Conservation (phyloP, 805 yeast genomes). For the Ogataea chonburiensis region DNA sequence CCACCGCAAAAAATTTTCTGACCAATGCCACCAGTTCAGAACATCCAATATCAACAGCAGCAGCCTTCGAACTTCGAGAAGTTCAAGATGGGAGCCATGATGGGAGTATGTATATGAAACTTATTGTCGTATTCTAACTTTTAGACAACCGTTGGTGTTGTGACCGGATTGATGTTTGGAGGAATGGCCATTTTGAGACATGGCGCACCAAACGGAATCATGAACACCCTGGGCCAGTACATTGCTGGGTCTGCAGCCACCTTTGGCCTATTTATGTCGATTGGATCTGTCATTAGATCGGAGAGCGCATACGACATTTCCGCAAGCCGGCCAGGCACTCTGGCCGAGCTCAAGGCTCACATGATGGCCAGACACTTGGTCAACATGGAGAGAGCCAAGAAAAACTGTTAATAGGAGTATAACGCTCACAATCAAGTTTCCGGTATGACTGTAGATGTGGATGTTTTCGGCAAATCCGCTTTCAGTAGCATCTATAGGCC, state of each 20-base stretch:
- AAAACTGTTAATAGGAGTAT: constrained; percentile 6
- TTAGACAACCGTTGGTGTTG: constrained; percentile 78
- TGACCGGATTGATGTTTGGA: constrained; percentile 92
- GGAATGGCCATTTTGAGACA: constrained; percentile 85
- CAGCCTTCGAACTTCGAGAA: constrained; percentile 90
- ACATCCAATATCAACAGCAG: constrained; percentile 53
- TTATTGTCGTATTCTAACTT: constrained; percentile 18
- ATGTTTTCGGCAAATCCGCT: too few relatives aligned
- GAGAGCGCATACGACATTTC: constrained; percentile 42
- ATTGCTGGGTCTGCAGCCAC: constrained; percentile 96
- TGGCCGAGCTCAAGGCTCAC: constrained; percentile 41
- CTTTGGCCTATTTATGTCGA: constrained; percentile 93
- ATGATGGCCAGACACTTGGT: constrained; percentile 42
- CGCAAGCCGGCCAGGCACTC: constrained; percentile 28
- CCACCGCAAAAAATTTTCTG: constrained; percentile 6
- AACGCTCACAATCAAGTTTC: not conserved
- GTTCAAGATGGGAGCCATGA: constrained; percentile 96
- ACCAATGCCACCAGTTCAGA: constrained; percentile 65
- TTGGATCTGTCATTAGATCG: constrained; percentile 88
- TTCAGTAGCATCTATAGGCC: too few relatives aligned
- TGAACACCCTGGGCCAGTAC: constrained; percentile 95
- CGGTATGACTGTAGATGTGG: not conserved
- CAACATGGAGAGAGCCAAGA: constrained; percentile 30
- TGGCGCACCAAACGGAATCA: constrained; percentile 98
- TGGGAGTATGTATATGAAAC: constrained; percentile 62